Evolutionary conservation across 2,329 filamentous ascomycete species (phyloP), one percentile per base, ranked within the genome.

Genomic region (Diplodia scrobiculata): DNA sequence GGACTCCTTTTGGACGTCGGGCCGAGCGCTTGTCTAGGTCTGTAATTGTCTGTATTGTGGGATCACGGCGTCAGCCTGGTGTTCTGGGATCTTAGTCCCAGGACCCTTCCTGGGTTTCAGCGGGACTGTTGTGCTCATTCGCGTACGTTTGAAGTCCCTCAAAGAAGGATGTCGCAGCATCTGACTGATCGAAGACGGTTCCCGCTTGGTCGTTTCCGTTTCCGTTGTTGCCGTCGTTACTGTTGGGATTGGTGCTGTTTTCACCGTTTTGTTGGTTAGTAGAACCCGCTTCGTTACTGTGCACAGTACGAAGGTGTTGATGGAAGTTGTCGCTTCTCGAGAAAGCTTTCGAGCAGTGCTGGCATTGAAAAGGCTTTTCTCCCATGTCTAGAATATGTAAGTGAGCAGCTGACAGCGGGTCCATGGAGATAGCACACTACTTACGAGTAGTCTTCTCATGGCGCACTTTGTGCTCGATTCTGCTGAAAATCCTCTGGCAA

Each of bases 251-350:
- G 29, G 27, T 47, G 9, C 25, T 62, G 41, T 25, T 50, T 19
- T 62, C 58, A 29, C 58, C 45, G 17, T 62, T 62, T 17, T 62
- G 58, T 13, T 62, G 58, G 45, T 25, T 36, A 36, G 58, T 17
- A 17, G 58, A 5, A 21, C 19, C 34, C 14, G 38, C 47, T 13
- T 62, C 58, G 45, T 36, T 62, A 41, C 58, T 62, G 34, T 65
- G 63, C n/a, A 65, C 63, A 14, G 63, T 65, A 14, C 63, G 51
- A 34, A 55, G 32, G 21, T 65, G 63, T 29, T 65, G 63, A 14
- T 55, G 63, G 19, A 65, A 55, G n/a, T 65, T 65, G 25, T 65
- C 63, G 38, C 63, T 65, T n/a, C 63, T 65, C 3, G 63, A 65
- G 38, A 65, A 65, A 14, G 63, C 63, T 19, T 65, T 65, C 10